phyloP scores from a whole-genome alignment of 2,329 filamentous ascomycete genomes.

The Pseudopithomyces maydicus region DNA sequence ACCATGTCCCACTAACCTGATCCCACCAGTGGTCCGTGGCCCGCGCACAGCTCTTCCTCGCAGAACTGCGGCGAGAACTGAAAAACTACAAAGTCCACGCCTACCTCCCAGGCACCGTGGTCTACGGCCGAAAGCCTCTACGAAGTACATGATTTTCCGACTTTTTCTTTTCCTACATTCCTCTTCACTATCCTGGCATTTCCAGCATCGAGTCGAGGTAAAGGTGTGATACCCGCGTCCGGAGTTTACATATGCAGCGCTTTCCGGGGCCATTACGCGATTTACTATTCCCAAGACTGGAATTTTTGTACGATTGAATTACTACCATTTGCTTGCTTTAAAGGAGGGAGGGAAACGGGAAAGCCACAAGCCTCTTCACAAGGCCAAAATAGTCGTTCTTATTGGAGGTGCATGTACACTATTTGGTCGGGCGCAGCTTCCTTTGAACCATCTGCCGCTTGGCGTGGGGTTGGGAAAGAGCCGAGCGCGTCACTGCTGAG shows the following conservation, averaged over 20 bases:
- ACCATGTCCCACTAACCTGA: neutral
- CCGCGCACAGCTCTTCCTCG: slow-evolving; percentile 43
- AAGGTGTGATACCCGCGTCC: slow-evolving; percentile 3
- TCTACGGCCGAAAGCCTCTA: slow-evolving; percentile 43
- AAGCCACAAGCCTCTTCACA: no score
- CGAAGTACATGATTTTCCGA: slow-evolving; percentile 2
- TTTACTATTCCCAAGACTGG: no score
- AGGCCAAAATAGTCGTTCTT: no score
- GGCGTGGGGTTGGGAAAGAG: no score
- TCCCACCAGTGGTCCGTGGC: slow-evolving; percentile 34
- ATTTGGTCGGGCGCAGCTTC: no score
- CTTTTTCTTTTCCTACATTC: neutral
- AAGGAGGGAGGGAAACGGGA: no score
- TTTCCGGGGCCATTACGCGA: neutral
- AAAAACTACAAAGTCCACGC: slow-evolving; percentile 41
- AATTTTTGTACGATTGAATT: no score
- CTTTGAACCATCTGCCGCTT: no score
- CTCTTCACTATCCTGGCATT: neutral
- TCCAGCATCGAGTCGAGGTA: neutral
- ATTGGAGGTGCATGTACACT: no score
- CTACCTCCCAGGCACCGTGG: slow-evolving; percentile 43
- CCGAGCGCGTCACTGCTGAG: no score
- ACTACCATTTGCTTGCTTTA: no score
- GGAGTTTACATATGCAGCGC: neutral
- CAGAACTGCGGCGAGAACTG: slow-evolving; percentile 41